Evolutionary conservation across 1,284 basidiomycete species (phyloP).

Genomic region (Cryptococcus sp.): DNA sequence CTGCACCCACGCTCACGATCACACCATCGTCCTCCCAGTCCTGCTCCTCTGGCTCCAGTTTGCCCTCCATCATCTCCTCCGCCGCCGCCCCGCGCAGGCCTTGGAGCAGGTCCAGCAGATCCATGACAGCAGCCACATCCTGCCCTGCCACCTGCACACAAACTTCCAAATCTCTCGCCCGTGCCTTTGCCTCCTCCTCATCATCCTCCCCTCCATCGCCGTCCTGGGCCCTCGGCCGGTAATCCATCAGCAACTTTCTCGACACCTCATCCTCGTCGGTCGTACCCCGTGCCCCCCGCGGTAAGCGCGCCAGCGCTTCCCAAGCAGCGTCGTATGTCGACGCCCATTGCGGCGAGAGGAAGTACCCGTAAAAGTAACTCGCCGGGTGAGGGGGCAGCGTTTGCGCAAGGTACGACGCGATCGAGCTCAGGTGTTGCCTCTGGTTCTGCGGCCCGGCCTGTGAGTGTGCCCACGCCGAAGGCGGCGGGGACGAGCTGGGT

Average conservation of each 20-base stretch:
- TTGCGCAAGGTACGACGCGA: conserved; percentile 36
- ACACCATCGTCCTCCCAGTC: no score
- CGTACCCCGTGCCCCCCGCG: not conserved
- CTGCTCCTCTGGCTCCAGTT: no score
- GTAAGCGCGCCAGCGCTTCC: conserved; percentile 24
- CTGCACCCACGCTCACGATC: no score
- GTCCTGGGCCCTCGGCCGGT: conserved; percentile 22
- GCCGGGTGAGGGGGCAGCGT: conserved; percentile 23
- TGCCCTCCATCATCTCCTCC: no score
- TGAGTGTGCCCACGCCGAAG: not conserved
- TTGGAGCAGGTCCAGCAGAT: conserved; percentile 40
- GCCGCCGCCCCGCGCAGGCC: not conserved
- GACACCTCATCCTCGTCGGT: conserved; percentile 8
- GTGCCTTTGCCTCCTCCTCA: not conserved
- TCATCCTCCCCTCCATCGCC: not conserved
- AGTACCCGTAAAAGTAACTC: conserved; percentile 33
- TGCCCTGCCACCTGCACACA: conserved; percentile 34
- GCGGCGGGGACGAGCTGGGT: not conserved
- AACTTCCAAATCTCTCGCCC: conserved; percentile 27
- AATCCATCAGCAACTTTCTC: conserved; percentile 33
- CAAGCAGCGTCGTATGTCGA: conserved; percentile 34
- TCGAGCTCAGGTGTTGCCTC: not conserved
- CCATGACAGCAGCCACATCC: conserved; percentile 40
- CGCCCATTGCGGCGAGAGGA: conserved; percentile 37
- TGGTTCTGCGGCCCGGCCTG: not conserved